Evolutionary conservation across 257 asterid genomes (phyloP).

Genomic region (Solanum lignicaule): DNA sequence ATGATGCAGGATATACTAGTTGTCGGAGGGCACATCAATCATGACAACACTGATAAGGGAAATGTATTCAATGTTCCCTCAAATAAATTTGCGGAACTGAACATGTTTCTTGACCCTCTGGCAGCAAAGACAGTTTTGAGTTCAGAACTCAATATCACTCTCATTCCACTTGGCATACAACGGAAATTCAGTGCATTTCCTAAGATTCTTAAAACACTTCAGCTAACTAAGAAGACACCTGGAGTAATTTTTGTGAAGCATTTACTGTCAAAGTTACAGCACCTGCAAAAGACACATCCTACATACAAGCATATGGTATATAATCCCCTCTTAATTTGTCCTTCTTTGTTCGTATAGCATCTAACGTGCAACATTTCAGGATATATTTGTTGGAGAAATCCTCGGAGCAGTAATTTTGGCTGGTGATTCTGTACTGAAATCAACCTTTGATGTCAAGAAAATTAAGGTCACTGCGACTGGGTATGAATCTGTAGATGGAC

Average conservation of each 20-base stretch:
- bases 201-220: conserved; percentile 15
- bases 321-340: background rate
- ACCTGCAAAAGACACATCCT: conserved; percentile 26
- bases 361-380: conserved; percentile 25
- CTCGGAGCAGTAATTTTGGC: conserved; percentile 63
- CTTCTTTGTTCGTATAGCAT: background rate
- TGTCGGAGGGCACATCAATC: conserved; percentile 64
- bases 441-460: conserved; percentile 17
- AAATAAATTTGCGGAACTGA: conserved; percentile 56
- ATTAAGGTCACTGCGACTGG: conserved; percentile 40
- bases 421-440: conserved; percentile 30
- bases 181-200: conserved; percentile 31
- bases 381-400: conserved; percentile 59
- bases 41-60: conserved; percentile 29
- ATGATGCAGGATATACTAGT: conserved; percentile 47
- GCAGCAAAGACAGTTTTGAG: conserved; percentile 55
- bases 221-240: conserved; percentile 39
- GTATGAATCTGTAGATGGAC: conserved; percentile 53
- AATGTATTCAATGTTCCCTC: conserved; percentile 53
- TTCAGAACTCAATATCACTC: conserved; percentile 42
- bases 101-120: conserved; percentile 75
- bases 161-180: conserved; percentile 56
- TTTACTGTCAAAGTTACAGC: conserved; percentile 41
- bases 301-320: conserved; percentile 65
- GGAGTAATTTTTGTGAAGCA: conserved; percentile 35